Evolutionary conservation across 2,329 filamentous ascomycete species (phyloP).

Genomic region (Dactylonectria estremocensis): DNA sequence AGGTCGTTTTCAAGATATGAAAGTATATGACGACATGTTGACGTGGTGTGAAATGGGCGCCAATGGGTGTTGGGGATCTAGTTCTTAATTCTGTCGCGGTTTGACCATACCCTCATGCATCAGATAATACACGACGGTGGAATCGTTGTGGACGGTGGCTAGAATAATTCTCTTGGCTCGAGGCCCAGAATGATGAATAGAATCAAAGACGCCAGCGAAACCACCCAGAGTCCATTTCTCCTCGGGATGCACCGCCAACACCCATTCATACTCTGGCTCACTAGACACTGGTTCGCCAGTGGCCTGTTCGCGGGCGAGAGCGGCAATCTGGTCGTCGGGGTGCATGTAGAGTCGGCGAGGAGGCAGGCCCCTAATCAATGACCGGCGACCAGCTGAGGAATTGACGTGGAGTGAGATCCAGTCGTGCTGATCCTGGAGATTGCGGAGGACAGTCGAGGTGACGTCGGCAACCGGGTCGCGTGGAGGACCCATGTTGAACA

Average conservation of each 20-base stretch:
- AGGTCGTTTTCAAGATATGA: conserved; percentile 77
- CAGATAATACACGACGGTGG: conserved; percentile 87
- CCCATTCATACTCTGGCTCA: conserved; percentile 79
- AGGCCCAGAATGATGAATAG: conserved; percentile 63
- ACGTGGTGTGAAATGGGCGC: not conserved
- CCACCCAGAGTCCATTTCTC: conserved; percentile 80
- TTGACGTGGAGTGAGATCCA: conserved; percentile 76
- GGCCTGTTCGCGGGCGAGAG: conserved; percentile 73
- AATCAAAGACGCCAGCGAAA: conserved; percentile 81
- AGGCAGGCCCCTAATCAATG: conserved; percentile 80
- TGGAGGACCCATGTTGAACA: conserved; percentile 33
- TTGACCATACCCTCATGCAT: conserved; percentile 91
- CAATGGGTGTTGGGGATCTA: too few species aligned
- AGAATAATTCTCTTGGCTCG: conserved; percentile 80
- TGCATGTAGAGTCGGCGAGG: conserved; percentile 83
- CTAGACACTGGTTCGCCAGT: conserved; percentile 62
- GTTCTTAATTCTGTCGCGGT: conserved; percentile 81
- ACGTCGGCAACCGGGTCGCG: conserved; percentile 45
- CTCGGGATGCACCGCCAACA: conserved; percentile 79
- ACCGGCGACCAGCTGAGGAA: conserved; percentile 64
- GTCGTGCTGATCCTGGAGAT: conserved; percentile 82
- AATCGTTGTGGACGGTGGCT: conserved; percentile 83
- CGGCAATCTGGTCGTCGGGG: conserved; percentile 85
- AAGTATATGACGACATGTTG: not conserved
- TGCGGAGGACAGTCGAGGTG: conserved; percentile 71